phyloP scores from a whole-genome alignment of 306 rosid genomes.

The Rosa multiflora region DNA sequence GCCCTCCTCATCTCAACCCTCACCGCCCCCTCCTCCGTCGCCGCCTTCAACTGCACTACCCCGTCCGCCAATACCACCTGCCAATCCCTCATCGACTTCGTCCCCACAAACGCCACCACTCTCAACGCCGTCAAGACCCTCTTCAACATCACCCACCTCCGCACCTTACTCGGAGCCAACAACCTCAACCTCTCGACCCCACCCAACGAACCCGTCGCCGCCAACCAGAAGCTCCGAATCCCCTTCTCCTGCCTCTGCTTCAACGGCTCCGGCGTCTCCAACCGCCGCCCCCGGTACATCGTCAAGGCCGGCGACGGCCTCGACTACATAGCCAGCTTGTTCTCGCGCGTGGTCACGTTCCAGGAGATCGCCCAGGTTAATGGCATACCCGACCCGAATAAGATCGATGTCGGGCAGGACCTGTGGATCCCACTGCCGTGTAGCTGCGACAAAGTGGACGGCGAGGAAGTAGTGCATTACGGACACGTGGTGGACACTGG shows the following conservation, averaged over 20 bases:
- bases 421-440: constrained; percentile 81
- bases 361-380: constrained; percentile 44
- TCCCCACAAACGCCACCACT: constrained; percentile 42
- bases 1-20: background rate
- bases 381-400: constrained; percentile 1
- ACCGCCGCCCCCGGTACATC: constrained; percentile 41
- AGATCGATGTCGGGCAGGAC: constrained; percentile 33
- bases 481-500: constrained; percentile 29
- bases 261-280: constrained; percentile 49
- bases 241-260: constrained; percentile 65
- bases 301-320: constrained; percentile 41
- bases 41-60: constrained; percentile 49
- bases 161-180: constrained; percentile 63
- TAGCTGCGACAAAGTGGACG: constrained; percentile 74
- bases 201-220: background rate
- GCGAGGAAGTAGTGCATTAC: constrained; percentile 54
- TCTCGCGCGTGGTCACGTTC: constrained; percentile 38
- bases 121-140: constrained; percentile 45
- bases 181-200: constrained; percentile 27
- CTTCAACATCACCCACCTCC: constrained; percentile 56
- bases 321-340: constrained; percentile 44
- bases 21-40: constrained; percentile 22
- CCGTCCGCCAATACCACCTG: constrained; percentile 35
- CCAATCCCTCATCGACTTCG: constrained; percentile 43
- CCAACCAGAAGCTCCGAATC: constrained; percentile 27